Evolutionary conservation across 495 filamentous ascomycete species (phyloP), one percentile per base, ranked within the genome.

Genomic region (Penicillium silybi): DNA sequence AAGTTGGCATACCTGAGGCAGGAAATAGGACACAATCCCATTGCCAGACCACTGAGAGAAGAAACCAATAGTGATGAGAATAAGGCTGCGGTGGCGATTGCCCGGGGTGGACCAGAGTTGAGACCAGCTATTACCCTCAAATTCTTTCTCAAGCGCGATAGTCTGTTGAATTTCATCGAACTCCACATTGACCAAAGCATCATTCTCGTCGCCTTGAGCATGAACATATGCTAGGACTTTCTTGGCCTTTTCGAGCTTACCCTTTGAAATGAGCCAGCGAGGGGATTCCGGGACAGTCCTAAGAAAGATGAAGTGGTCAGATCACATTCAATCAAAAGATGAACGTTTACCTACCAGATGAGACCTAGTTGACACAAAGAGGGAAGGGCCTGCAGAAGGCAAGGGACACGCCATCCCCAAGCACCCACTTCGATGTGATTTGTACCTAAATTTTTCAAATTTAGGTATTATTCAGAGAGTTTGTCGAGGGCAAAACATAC

Each of bases 101-200:
- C 85, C 85, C 61, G 75, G 78, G 47, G 83, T 86, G 32, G 68
- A 68, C 74, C 84, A 75, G 67, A 88, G 83, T 54, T 86, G 82
- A 23, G 56, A 70, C 46, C 63, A 59, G 26, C 25, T 58, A 43
- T 57, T 56, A 39, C 68, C 61, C 47, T 63, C 58, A 39, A 57
- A 54, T 46, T 69, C 51, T 43, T 69, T 67, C 50, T 69, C 65
- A 2, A 63, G 50, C 3, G 44, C 48, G 22, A 66, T 32, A 32
- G 29, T 51, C 27, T 60, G 47, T 15, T 63, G 51, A 19, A 61
- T 64, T 16, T 65, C 54, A 16, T 68, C 51, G 39, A 61, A 68
- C 15, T 68, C 68, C 29, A 45, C 45, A 38, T 54, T 61, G 2
- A 59, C 56, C 7, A 50, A 43, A 11, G 56, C 49, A 20, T 62